Conservation (phyloP, 2,329 filamentous ascomycete species). For the Aspergillus ustus region DNA sequence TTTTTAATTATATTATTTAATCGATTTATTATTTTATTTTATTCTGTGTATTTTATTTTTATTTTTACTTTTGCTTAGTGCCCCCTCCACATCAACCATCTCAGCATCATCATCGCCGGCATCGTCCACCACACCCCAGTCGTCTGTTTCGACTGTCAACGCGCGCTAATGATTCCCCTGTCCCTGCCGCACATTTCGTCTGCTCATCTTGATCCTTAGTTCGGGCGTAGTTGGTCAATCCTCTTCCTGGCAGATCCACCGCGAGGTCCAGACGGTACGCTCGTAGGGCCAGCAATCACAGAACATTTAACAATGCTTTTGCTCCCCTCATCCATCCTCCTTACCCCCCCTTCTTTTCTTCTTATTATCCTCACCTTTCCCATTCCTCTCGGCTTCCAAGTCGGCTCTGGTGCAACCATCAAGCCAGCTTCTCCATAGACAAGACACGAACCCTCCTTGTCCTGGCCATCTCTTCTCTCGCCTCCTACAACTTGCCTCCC, state of each 20-base stretch:
- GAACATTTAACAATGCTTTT: constrained; percentile 35
- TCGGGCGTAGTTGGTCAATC: constrained; percentile 27
- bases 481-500: neutral
- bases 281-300: constrained; percentile 35
- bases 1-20: constrained; percentile 11
- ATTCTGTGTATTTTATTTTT: constrained; percentile 4
- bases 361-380: constrained; percentile 16
- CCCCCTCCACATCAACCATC: constrained; percentile 15
- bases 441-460: constrained; percentile 8
- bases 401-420: constrained; percentile 7
- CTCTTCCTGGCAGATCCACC: constrained; percentile 22
- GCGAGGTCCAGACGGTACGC: constrained; percentile 23
- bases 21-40: constrained; percentile 14
- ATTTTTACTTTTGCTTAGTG: constrained; percentile 17
- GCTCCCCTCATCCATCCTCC: constrained; percentile 24
- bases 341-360: constrained; percentile 16
- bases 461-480: neutral
- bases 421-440: constrained; percentile 1
- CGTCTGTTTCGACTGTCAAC: constrained; percentile 24
- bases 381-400: constrained; percentile 15
- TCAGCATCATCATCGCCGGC: constrained; percentile 23
- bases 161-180: constrained; percentile 25
- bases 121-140: constrained; percentile 27
- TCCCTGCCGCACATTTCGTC: constrained; percentile 21
- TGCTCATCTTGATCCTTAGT: constrained; percentile 20